These are phyloP conservation scores for Nelumbo lutea DNA, from an alignment of 164 flowering plant species.

Conservation along the genomic window DNA sequence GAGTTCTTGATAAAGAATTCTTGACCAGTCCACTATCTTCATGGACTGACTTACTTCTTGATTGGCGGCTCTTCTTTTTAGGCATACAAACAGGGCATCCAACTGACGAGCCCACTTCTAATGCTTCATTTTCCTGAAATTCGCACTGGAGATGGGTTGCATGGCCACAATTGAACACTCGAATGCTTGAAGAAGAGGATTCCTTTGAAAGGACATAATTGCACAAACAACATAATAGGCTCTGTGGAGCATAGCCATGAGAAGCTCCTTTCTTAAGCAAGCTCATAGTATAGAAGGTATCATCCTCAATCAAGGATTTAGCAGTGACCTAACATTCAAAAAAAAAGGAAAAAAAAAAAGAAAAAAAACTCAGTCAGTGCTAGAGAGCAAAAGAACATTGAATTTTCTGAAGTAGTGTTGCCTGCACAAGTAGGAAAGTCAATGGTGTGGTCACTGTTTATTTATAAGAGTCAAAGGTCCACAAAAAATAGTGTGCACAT, in stretches of 20 bases:
- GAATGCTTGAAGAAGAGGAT: constrained; percentile 43
- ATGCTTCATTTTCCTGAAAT: constrained; percentile 42
- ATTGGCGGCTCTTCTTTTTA: constrained; percentile 49
- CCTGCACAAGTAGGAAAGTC: not conserved
- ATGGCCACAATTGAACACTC: constrained; percentile 87
- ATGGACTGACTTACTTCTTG: constrained; percentile 44
- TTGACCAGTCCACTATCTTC: constrained; percentile 48
- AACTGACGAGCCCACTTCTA: constrained; percentile 25
- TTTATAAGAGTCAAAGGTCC: not conserved
- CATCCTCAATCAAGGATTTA: constrained; percentile 89
- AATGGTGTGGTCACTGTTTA: not conserved
- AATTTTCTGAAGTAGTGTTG: not conserved
- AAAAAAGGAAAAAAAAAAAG: not conserved
- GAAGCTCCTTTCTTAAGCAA: constrained; percentile 85
- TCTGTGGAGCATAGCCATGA: constrained; percentile 87
- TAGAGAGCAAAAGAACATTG: not conserved
- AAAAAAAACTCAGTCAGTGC: not conserved
- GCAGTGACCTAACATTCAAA: constrained; percentile 69
- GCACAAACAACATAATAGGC: constrained; percentile 67
- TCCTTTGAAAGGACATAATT: constrained; percentile 48
- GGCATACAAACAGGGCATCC: constrained; percentile 94
- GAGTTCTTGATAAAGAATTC: constrained; percentile 35
- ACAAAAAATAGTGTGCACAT: not conserved
- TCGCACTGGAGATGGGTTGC: constrained; percentile 83
- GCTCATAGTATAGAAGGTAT: constrained; percentile 84